Conservation (phyloP, 2,329 filamentous ascomycete genomes). For the Dactylellina cionopaga region DNA sequence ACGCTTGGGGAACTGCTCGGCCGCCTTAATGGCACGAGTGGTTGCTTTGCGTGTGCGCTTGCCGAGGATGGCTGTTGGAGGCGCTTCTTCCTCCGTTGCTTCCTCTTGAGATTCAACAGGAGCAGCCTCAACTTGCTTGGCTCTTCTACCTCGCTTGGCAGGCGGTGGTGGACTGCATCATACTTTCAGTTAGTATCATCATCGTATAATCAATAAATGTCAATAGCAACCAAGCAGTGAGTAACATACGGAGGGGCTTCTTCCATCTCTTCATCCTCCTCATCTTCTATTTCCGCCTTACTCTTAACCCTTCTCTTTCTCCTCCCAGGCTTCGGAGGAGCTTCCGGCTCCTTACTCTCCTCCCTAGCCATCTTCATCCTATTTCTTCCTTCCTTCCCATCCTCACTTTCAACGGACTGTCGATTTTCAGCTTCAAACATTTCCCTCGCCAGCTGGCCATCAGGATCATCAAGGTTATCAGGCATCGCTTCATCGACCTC, state of each 20-base stretch:
- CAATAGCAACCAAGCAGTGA: neutral
- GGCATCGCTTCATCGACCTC: constrained; percentile 48
- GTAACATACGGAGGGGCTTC: constrained; percentile 27
- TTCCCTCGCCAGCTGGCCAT: constrained; percentile 28
- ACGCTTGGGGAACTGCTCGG: constrained; percentile 47
- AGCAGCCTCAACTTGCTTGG: constrained; percentile 15
- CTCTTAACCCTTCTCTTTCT: constrained; percentile 7
- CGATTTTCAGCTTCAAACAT: constrained; percentile 31
- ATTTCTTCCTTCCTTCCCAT: neutral
- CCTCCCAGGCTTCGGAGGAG: constrained; percentile 3
- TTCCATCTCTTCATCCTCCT: constrained; percentile 44
- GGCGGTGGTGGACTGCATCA: constrained; percentile 4
- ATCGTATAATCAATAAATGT: neutral
- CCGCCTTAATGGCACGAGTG: constrained; percentile 48
- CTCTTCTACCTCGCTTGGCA: constrained; percentile 11
- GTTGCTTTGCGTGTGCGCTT: constrained; percentile 45
- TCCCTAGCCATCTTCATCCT: constrained; percentile 4
- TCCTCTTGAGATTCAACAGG: constrained; percentile 44
- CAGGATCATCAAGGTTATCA: constrained; percentile 23
- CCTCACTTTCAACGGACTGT: constrained; percentile 31
- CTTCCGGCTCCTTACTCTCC: constrained; percentile 22
- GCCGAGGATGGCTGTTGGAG: constrained; percentile 5
- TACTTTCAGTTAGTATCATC: neutral
- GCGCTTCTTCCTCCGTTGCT: constrained; percentile 42
- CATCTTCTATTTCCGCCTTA: constrained; percentile 22